These are phyloP conservation scores for Penicillium sp. DNA, from an alignment of 2,329 filamentous ascomycete species.

Conservation along the genomic window DNA sequence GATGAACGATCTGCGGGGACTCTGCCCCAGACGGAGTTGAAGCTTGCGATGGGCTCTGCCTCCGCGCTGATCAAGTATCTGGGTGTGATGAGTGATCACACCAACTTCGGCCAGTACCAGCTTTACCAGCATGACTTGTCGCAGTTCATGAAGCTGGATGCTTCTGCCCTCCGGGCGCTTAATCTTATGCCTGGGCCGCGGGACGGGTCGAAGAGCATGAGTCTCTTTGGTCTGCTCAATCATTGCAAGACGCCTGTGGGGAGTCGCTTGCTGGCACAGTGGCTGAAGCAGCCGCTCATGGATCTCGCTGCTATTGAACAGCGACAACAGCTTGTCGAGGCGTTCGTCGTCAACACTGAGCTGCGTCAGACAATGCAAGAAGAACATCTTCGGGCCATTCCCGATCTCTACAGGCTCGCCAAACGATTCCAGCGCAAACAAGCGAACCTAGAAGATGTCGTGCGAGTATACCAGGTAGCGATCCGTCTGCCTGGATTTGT, in stretches of 20 bases:
- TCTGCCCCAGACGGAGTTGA: constrained; percentile 85
- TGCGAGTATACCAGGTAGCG: constrained; percentile 89
- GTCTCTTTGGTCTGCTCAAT: constrained; percentile 86
- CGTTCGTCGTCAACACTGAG: constrained; percentile 89
- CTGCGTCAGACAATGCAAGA: constrained; percentile 95
- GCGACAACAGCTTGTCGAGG: constrained; percentile 89
- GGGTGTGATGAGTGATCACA: constrained; percentile 80
- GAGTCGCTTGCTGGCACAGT: constrained; percentile 84
- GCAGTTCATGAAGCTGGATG: constrained; percentile 98
- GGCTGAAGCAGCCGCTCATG: constrained; percentile 98
- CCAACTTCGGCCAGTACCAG: constrained; percentile 96
- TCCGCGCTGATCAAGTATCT: constrained; percentile 94
- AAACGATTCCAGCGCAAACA: constrained; percentile 92
- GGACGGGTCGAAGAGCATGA: constrained; percentile 97
- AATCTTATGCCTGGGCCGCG: constrained; percentile 96
- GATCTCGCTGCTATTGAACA: constrained; percentile 81
- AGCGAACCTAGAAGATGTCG: constrained; percentile 92
- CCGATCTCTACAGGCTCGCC: constrained; percentile 86
- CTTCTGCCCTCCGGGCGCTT: constrained; percentile 85
- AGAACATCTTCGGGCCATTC: constrained; percentile 86
- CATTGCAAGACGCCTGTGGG: constrained; percentile 97
- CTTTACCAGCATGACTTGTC: constrained; percentile 95
- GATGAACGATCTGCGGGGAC: constrained; percentile 75
- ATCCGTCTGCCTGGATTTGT: constrained; percentile 90
- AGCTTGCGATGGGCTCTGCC: constrained; percentile 92